Conservation (phyloP, 2,329 filamentous ascomycete genomes). For the Dissoconium aciculare region DNA sequence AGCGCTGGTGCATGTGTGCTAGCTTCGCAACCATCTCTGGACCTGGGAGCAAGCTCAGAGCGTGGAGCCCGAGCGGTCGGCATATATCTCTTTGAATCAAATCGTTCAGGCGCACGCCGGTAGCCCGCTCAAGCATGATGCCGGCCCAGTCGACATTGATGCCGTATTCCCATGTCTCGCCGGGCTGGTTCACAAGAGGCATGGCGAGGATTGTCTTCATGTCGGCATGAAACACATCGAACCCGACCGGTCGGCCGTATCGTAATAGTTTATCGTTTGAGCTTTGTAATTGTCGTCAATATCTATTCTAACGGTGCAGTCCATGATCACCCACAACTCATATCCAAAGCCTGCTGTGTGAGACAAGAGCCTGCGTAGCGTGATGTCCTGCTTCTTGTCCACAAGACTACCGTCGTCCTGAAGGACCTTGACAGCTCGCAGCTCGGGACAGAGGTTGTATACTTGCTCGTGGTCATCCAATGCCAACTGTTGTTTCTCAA, state of each 20-base stretch:
- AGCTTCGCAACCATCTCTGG: slow-evolving; percentile 39
- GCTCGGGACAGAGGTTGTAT: slow-evolving; percentile 30
- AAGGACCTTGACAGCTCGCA: slow-evolving; percentile 30
- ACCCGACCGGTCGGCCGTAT: slow-evolving; percentile 33
- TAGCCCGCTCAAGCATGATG: slow-evolving; percentile 32
- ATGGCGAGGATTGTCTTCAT: slow-evolving; percentile 32
- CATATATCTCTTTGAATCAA: slow-evolving; percentile 35
- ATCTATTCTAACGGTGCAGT: neutral
- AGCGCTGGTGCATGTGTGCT: slow-evolving; percentile 42
- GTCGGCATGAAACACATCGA: slow-evolving; percentile 44
- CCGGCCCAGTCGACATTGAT: slow-evolving; percentile 37
- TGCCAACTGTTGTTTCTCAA: slow-evolving; percentile 29
- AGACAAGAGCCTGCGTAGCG: slow-evolving; percentile 35
- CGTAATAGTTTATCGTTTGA: slow-evolving; percentile 31
- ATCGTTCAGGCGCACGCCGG: slow-evolving; percentile 29
- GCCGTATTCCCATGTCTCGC: slow-evolving; percentile 44
- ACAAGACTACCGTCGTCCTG: slow-evolving; percentile 27
- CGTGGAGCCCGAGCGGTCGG: slow-evolving; percentile 32
- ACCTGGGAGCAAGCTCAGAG: slow-evolving; percentile 44
- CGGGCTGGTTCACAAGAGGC: slow-evolving; percentile 49
- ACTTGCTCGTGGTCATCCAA: slow-evolving; percentile 29
- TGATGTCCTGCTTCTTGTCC: slow-evolving; percentile 33
- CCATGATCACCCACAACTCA: slow-evolving; percentile 22
- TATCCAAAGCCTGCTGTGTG: slow-evolving; percentile 39
- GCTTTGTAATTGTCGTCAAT: slow-evolving; percentile 8